Conservation (phyloP, 441 rosid genomes). For the Mallotus repandus region DNA sequence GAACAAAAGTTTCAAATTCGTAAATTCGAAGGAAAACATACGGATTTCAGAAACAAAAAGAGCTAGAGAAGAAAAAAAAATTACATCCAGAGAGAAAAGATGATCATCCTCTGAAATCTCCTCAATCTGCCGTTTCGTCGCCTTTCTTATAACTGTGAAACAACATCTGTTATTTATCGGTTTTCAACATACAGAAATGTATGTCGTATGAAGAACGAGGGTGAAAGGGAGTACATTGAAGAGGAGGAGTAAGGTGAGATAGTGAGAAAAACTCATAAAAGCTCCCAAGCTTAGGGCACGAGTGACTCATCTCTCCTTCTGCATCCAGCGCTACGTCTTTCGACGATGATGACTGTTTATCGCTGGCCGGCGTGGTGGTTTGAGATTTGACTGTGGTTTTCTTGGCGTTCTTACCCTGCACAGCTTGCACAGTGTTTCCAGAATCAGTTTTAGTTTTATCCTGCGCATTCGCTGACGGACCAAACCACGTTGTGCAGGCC, state of each 20-base stretch:
- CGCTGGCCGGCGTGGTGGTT: slow-evolving; percentile 8
- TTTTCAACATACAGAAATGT: background rate
- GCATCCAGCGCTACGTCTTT: slow-evolving; percentile 28
- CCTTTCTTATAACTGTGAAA: slow-evolving; percentile 67
- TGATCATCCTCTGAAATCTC: slow-evolving; percentile 70
- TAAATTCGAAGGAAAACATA: background rate
- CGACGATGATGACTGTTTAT: slow-evolving; percentile 32
- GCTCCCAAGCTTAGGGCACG: slow-evolving; percentile 59
- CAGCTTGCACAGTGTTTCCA: slow-evolving; percentile 32
- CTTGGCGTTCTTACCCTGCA: slow-evolving; percentile 45
- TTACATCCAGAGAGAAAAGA: slow-evolving; percentile 85
- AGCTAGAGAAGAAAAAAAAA: background rate
- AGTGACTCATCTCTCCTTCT: slow-evolving; percentile 48
- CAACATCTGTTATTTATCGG: slow-evolving; percentile 19
- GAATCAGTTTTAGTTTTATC: slow-evolving; percentile 37
- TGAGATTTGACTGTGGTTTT: slow-evolving; percentile 26
- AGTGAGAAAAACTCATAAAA: slow-evolving; percentile 70
- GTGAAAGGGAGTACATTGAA: slow-evolving; percentile 53
- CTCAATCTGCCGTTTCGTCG: slow-evolving; percentile 48
- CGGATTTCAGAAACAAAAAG: background rate
- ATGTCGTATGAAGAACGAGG: background rate
- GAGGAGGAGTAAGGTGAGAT: slow-evolving; percentile 59
- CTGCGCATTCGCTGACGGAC: slow-evolving; percentile 47
- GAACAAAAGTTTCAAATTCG: background rate
- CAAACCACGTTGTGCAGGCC: slow-evolving; percentile 70